A percentile compares a stretch with the other conserved stretches of the same genome.
Evolutionary conservation across 2,329 filamentous ascomycete species (phyloP).

Genomic region (Verticillium tricorpus): DNA sequence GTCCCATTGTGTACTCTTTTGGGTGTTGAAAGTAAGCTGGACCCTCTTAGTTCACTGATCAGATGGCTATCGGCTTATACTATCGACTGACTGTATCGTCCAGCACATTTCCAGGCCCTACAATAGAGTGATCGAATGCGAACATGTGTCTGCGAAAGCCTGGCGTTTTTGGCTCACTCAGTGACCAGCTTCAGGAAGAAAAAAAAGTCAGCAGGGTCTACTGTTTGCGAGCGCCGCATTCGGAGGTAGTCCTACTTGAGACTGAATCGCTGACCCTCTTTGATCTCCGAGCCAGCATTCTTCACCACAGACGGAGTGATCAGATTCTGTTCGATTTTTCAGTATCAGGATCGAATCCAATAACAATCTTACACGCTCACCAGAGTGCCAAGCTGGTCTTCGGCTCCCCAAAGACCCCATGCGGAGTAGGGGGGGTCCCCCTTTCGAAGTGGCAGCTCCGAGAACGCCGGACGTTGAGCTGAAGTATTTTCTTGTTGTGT

Average conservation of each 20-base stretch:
- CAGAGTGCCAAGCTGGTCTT: background rate
- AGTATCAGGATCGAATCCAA: background rate
- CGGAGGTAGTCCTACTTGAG: background rate
- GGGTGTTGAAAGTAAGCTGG: slow-evolving; percentile 24
- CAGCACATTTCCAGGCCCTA: background rate
- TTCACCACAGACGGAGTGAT: background rate
- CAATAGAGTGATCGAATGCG: background rate
- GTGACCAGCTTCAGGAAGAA: slow-evolving; percentile 1
- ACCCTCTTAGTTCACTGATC: background rate
- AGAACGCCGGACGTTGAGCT: background rate
- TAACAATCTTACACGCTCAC: background rate
- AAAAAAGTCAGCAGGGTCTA: background rate
- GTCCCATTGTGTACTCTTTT: slow-evolving; percentile 32
- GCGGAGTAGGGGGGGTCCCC: background rate
- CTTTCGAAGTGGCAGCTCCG: background rate
- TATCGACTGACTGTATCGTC: background rate
- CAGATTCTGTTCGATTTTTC: background rate
- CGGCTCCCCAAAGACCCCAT: background rate
- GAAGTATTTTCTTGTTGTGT: background rate
- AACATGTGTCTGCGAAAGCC: background rate
- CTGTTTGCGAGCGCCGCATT: background rate
- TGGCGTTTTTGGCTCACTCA: background rate
- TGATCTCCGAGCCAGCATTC: background rate
- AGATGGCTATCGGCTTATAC: background rate
- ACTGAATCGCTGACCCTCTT: background rate